Evolutionary conservation across 169 alveolate genomes (phyloP).

Genomic region (Condylostoma magnum): DNA sequence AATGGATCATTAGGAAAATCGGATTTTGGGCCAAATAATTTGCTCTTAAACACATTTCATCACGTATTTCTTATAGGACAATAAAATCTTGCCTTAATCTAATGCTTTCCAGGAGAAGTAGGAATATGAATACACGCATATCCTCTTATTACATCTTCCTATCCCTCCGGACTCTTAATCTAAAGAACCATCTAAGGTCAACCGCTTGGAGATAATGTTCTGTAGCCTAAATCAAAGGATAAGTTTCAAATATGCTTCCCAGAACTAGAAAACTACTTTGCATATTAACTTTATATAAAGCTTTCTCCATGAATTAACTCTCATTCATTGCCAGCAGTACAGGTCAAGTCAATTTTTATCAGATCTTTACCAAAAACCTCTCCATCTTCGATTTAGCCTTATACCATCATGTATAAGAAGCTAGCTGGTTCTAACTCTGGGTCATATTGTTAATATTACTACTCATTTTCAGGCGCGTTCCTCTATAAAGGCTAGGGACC

Average conservation of each 20-base stretch:
- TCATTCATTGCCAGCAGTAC: conserved; percentile 14
- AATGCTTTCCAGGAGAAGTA: conserved; percentile 60
- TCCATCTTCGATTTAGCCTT: conserved; percentile 18
- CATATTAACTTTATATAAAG: not conserved
- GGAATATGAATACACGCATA: conserved; percentile 61
- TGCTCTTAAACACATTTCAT: conserved; percentile 34
- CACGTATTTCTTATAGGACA: conserved; percentile 38
- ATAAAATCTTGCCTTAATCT: conserved; percentile 36
- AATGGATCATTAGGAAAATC: conserved; percentile 47
- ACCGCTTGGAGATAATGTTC: conserved; percentile 43
- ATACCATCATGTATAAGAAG: not conserved
- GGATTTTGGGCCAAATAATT: conserved; percentile 40
- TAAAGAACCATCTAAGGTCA: conserved; percentile 63
- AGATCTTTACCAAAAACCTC: not conserved
- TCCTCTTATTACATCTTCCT: conserved; percentile 54
- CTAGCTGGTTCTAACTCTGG: too few relatives aligned
- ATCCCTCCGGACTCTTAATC: conserved; percentile 44
- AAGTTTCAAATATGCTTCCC: conserved; percentile 42
- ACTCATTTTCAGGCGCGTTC: too few relatives aligned
- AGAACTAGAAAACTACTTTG: not conserved
- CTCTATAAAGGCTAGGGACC: too few relatives aligned
- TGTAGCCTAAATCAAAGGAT: conserved; percentile 56
- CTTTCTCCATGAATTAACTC: conserved; percentile 6
- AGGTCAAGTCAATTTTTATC: not conserved
- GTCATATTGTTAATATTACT: too few relatives aligned